Percentiles rank a stretch among this genome's conserved stretches.
These are phyloP conservation scores for Citrullus mucosospermus DNA, from an alignment of 306 rosid genomes.

Conservation along the genomic window DNA sequence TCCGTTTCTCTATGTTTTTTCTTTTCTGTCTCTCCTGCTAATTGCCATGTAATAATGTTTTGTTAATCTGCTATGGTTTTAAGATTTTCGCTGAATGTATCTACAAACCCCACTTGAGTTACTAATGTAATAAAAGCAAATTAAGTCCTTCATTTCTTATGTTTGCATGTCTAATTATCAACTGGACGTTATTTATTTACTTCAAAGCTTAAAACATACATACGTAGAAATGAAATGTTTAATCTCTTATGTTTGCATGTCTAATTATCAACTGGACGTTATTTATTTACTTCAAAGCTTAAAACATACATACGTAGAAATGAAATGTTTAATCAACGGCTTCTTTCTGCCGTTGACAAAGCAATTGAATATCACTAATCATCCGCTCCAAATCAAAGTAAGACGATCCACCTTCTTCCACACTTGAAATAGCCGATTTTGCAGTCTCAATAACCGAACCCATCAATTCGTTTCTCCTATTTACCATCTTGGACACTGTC, in stretches of 20 bases:
- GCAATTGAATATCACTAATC: constrained; percentile 1
- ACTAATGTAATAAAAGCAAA: background rate
- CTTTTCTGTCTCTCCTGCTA: too few species aligned
- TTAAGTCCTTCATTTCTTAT: too few species aligned
- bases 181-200: too few species aligned
- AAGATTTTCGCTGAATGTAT: too few species aligned
- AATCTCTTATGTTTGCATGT: background rate
- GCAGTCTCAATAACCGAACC: constrained; percentile 9
- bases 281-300: background rate
- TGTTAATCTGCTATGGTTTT: too few species aligned
- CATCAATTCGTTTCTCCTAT: constrained; percentile 10
- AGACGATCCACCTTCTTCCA: constrained; percentile 16
- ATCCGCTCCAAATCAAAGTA: constrained; percentile 10
- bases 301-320: background rate
- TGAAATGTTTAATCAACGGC: background rate
- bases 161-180: background rate
- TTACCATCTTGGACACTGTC: background rate
- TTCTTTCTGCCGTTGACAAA: background rate
- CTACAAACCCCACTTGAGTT: too few species aligned
- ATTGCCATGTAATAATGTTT: too few species aligned
- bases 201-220: background rate
- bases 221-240: background rate
- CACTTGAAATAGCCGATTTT: constrained; percentile 5
- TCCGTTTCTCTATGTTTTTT: too few species aligned
- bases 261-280: background rate